Evolutionary conservation across 2,329 filamentous ascomycete species (phyloP).

Genomic region (Fusarium piperis): DNA sequence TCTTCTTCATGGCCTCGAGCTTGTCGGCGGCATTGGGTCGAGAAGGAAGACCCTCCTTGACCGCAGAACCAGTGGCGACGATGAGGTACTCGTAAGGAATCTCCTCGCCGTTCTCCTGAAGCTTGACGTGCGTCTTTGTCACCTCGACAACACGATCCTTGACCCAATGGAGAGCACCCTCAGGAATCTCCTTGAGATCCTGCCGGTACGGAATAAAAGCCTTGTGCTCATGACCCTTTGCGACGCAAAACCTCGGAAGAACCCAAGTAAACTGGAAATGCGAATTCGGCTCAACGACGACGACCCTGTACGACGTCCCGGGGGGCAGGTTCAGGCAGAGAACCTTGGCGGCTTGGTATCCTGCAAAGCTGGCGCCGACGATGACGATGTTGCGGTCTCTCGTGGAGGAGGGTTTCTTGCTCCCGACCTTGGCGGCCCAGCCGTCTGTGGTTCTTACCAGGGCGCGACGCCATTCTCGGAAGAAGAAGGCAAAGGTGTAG

Average conservation of each 20-base stretch:
- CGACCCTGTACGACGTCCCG: slow-evolving; percentile 57
- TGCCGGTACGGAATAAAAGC: slow-evolving; percentile 68
- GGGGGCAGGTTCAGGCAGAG: slow-evolving; percentile 60
- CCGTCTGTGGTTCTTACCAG: slow-evolving; percentile 16
- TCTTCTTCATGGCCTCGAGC: slow-evolving; percentile 51
- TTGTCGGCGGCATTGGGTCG: slow-evolving; percentile 57
- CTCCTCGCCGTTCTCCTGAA: slow-evolving; percentile 53
- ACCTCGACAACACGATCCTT: slow-evolving; percentile 54
- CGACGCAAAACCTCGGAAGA: slow-evolving; percentile 67
- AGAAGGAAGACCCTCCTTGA: slow-evolving; percentile 57
- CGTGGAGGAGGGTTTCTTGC: slow-evolving; percentile 8
- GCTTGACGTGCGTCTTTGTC: slow-evolving; percentile 48
- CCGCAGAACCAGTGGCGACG: slow-evolving; percentile 65
- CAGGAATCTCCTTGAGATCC: slow-evolving; percentile 48
- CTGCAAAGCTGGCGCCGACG: slow-evolving; percentile 67
- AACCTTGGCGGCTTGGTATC: slow-evolving; percentile 58
- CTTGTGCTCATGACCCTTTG: slow-evolving; percentile 63
- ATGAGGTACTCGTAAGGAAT: slow-evolving; percentile 65
- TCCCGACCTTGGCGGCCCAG: slow-evolving; percentile 8
- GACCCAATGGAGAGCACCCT: slow-evolving; percentile 52
- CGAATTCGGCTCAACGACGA: slow-evolving; percentile 67
- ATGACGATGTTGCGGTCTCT: slow-evolving; percentile 61
- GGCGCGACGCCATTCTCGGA: slow-evolving; percentile 32
- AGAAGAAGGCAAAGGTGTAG: slow-evolving; percentile 40
- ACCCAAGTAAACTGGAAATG: slow-evolving; percentile 71